phyloP scores from a whole-genome alignment of 208 protist species.

The Leishmania gerbilli region DNA sequence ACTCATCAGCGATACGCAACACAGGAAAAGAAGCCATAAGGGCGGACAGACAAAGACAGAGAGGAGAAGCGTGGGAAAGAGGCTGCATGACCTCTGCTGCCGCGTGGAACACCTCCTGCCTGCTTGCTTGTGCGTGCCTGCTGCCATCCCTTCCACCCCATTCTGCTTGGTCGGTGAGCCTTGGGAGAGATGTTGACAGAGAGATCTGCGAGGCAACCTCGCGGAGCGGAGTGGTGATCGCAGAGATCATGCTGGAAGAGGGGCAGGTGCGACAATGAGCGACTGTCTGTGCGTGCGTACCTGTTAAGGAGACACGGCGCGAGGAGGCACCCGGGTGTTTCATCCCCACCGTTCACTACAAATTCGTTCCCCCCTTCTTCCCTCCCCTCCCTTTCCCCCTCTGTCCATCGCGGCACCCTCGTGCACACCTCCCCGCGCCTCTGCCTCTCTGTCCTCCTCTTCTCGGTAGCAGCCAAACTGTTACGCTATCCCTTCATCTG shows the following conservation, averaged over 20 bases:
- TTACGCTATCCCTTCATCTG: neutral
- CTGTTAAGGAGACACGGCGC: neutral
- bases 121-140: slow-evolving; percentile 10
- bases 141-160: neutral
- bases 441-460: neutral
- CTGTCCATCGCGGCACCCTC: neutral
- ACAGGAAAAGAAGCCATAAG: too few species aligned
- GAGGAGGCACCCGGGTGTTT: neutral
- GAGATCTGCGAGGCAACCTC: neutral
- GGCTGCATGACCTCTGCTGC: neutral
- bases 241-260: neutral
- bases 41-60: too few species aligned
- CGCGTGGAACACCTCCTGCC: neutral
- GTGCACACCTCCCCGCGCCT: too few species aligned
- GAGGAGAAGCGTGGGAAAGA: neutral
- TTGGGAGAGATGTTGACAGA: neutral
- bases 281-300: neutral
- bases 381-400: neutral
- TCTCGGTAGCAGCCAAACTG: too few species aligned
- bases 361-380: too few species aligned
- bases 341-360: neutral
- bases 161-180: neutral
- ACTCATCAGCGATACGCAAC: too few species aligned
- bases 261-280: neutral
- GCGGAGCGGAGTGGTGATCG: neutral